Conservation (phyloP, 768 basidiomycete genomes). For the Megacollybia marginata region DNA sequence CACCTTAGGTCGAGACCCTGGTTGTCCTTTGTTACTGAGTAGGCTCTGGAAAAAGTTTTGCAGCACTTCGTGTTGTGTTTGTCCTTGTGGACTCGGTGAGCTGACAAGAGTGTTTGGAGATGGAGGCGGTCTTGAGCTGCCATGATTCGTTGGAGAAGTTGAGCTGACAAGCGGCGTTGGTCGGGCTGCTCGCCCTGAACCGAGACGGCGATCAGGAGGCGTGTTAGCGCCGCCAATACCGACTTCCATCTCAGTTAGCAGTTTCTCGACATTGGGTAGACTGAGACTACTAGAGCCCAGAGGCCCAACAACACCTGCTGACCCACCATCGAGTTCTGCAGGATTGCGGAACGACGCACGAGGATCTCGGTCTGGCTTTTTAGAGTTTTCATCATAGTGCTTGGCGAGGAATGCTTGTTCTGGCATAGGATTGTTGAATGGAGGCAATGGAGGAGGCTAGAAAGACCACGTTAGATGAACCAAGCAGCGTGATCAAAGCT, state of each 20-base stretch:
- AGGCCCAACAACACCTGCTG: constrained; percentile 86
- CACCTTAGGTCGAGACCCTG: constrained; percentile 22
- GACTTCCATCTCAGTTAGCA: constrained; percentile 82
- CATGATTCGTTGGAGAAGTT: background rate
- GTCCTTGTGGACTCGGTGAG: constrained; percentile 40
- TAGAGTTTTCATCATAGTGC: constrained; percentile 87
- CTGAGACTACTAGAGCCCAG: constrained; percentile 82
- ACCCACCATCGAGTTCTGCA: constrained; percentile 44
- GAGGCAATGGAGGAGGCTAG: constrained; percentile 60
- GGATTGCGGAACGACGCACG: constrained; percentile 81
- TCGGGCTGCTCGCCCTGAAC: constrained; percentile 4
- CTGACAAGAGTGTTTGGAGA: constrained; percentile 18
- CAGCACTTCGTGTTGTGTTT: constrained; percentile 74
- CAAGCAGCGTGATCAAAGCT: background rate
- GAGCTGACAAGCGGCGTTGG: constrained; percentile 1
- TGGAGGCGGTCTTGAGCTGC: constrained; percentile 8
- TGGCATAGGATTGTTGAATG: constrained; percentile 73
- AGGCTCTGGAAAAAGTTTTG: constrained; percentile 86
- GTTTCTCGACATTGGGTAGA: constrained; percentile 83
- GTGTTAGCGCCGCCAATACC: constrained; percentile 26
- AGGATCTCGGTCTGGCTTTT: constrained; percentile 86
- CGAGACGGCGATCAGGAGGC: constrained; percentile 15
- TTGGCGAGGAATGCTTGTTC: constrained; percentile 89
- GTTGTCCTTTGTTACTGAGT: constrained; percentile 61
- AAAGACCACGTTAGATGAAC: constrained; percentile 2